A percentile compares a stretch with the other conserved stretches of the same genome.
Conservation (phyloP, 2,329 filamentous ascomycete genomes). For the Penicillium sumatraense region DNA sequence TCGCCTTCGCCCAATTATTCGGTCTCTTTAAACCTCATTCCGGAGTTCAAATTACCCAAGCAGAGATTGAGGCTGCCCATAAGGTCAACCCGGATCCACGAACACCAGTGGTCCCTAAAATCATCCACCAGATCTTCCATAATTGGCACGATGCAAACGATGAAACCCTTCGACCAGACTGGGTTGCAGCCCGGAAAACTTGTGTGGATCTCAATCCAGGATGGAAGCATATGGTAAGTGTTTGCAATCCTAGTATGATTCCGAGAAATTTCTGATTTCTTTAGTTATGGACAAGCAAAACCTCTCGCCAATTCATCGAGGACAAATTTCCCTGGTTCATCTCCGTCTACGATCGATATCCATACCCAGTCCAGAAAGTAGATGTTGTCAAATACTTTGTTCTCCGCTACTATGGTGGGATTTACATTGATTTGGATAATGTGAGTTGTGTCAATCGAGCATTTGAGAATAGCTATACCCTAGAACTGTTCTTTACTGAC, state of each 20-base stretch:
- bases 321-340: conserved; percentile 29
- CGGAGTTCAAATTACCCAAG: background rate
- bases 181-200: background rate
- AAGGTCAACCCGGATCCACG: background rate
- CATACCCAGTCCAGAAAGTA: conserved; percentile 26
- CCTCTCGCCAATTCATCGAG: conserved; percentile 25
- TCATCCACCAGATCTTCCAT: conserved; percentile 9
- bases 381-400: conserved; percentile 32
- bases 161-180: conserved; percentile 3
- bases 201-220: conserved; percentile 6
- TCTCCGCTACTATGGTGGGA: conserved; percentile 28
- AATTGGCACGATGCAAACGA: conserved; percentile 8
- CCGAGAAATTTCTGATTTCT: background rate
- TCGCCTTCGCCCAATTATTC: conserved; percentile 2
- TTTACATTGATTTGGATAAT: conserved; percentile 32
- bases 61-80: background rate
- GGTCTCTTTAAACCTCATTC: conserved; percentile 1
- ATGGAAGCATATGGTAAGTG: conserved; percentile 9
- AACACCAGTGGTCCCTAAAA: background rate
- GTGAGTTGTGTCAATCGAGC: background rate
- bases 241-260: no score
- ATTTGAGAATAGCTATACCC: no score
- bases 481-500: no score
- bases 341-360: conserved; percentile 26
- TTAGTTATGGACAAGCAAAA: conserved; percentile 28